Evolutionary conservation across 345 rosid species (phyloP), one percentile per base, ranked within the genome.

Genomic region (Acer saccharum): DNA sequence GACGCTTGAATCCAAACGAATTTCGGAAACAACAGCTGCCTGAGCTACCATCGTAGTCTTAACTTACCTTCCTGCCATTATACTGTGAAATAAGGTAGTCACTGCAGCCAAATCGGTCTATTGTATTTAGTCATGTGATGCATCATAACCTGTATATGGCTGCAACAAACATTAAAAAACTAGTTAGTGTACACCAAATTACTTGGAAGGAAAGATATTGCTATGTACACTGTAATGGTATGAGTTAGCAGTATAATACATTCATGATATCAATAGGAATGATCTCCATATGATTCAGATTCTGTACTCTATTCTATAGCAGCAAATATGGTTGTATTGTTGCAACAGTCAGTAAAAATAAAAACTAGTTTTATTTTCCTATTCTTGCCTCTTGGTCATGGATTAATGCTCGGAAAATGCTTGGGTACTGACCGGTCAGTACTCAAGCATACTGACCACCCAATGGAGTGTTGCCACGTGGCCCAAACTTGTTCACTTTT

Each of bases 1-100:
- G 86, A 87, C 90, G 1, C 93, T 95, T 20, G 98, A 89, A 84
- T 85, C 87, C n/a, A 92, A 87, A 71, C 87, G 68, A 69, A 54
- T 50, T 13, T 20, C 80, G 1, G 84, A 80, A 63, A 35, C 87
- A 3, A 52, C 85, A 13, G 12, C 73, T 1, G 82, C 79, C 6
- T 89, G 81, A 86, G 41, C 63, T 29, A 48, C 18, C 0, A 48
- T n/a, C 7, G 1, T 32, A 13, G 29, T 65, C n/a, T 75, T 7
- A 8, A 13, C 20, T 50, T 21, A 18, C 23, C 69, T 52, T 29
- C 58, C 39, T 16, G 13, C 78, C 20, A 14, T 20, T 21, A 55
- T 7, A 20, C 16, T 46, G 61, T 46, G 13, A 10, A 29, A 18
- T 64, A 29, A 64, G 77, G 71, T 65, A n/a, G 68, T 20, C 3